These are phyloP conservation scores for Colletotrichum acutatum DNA, from an alignment of 2,329 filamentous ascomycete species.

Conservation along the genomic window DNA sequence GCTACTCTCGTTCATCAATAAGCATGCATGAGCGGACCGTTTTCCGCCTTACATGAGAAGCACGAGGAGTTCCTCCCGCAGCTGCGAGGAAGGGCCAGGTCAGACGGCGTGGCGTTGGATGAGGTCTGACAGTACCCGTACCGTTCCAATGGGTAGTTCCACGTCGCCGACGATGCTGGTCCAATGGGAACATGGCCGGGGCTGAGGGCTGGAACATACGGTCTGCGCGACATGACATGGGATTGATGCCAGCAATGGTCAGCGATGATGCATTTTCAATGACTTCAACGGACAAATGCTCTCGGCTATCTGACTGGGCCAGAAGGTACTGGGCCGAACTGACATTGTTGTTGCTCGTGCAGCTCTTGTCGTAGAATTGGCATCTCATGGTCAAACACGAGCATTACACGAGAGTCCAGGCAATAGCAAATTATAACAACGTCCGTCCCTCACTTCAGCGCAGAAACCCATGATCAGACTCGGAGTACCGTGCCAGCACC, in stretches of 20 bases:
- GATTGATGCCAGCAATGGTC: background rate
- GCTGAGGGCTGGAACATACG: background rate
- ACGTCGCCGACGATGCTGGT: slow-evolving; percentile 19
- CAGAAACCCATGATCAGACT: background rate
- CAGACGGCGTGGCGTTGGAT: slow-evolving; percentile 19
- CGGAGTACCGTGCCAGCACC: background rate
- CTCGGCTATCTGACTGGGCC: background rate
- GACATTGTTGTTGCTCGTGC: background rate
- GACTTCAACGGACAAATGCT: background rate
- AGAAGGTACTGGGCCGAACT: background rate
- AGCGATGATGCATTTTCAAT: slow-evolving; percentile 2
- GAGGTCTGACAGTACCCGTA: slow-evolving; percentile 15
- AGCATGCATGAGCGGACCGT: slow-evolving; percentile 34
- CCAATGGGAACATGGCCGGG: slow-evolving; percentile 29
- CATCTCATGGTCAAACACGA: background rate
- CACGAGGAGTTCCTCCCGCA: slow-evolving; percentile 33
- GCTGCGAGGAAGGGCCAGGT: slow-evolving; percentile 10
- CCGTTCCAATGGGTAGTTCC: slow-evolving; percentile 22
- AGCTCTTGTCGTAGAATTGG: background rate
- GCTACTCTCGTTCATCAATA: slow-evolving; percentile 26
- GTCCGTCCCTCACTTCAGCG: background rate
- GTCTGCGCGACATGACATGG: slow-evolving; percentile 22
- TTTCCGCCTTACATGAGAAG: slow-evolving; percentile 35
- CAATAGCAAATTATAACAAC: background rate
- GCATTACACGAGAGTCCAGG: background rate